Percentiles rank a stretch among this genome's conserved stretches.
Evolutionary conservation across 352 stramenopile species (phyloP).

Genomic region (Phytophthora litchii): DNA sequence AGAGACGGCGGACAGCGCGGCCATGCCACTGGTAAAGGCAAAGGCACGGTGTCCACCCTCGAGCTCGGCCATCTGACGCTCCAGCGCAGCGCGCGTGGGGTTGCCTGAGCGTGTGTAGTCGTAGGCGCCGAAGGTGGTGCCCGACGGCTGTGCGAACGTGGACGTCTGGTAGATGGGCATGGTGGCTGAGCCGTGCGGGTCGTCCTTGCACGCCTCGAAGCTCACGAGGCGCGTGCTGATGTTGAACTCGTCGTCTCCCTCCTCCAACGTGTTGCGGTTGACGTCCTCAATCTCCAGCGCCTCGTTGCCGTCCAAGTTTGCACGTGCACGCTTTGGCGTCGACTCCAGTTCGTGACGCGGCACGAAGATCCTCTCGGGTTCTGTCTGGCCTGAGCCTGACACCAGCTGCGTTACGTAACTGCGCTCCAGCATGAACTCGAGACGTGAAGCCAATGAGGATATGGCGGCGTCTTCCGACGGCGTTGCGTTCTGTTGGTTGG

Average conservation of each 20-base stretch:
- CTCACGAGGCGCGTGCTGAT: slow-evolving; percentile 78
- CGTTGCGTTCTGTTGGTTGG: slow-evolving; percentile 41
- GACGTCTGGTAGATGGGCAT: slow-evolving; percentile 95
- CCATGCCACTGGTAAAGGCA: slow-evolving; percentile 96
- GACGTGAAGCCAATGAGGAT: slow-evolving; percentile 56
- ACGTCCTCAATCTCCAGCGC: slow-evolving; percentile 49
- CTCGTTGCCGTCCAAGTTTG: slow-evolving; percentile 81
- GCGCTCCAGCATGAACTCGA: slow-evolving; percentile 83
- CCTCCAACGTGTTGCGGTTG: slow-evolving; percentile 38
- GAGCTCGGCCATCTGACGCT: slow-evolving; percentile 91
- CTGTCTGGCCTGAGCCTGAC: slow-evolving; percentile 59
- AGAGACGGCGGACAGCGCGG: slow-evolving; percentile 92
- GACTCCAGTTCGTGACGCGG: slow-evolving; percentile 66
- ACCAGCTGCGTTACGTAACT: slow-evolving; percentile 88
- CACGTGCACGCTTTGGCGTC: slow-evolving; percentile 52
- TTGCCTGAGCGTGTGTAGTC: slow-evolving; percentile 95
- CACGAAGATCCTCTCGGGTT: slow-evolving; percentile 83
- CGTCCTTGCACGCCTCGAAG: slow-evolving; percentile 87
- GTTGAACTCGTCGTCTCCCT: slow-evolving; percentile 56
- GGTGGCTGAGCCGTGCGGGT: slow-evolving; percentile 87
- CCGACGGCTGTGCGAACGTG: slow-evolving; percentile 90
- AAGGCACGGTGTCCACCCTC: slow-evolving; percentile 80
- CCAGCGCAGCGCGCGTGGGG: slow-evolving; percentile 92
- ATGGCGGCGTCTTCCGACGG: slow-evolving; percentile 13
- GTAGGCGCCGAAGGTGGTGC: slow-evolving; percentile 90